A percentile compares a stretch with the other conserved stretches of the same genome.
Conservation (phyloP, 345 rosid genomes). For the Eutrema yunnanense region DNA sequence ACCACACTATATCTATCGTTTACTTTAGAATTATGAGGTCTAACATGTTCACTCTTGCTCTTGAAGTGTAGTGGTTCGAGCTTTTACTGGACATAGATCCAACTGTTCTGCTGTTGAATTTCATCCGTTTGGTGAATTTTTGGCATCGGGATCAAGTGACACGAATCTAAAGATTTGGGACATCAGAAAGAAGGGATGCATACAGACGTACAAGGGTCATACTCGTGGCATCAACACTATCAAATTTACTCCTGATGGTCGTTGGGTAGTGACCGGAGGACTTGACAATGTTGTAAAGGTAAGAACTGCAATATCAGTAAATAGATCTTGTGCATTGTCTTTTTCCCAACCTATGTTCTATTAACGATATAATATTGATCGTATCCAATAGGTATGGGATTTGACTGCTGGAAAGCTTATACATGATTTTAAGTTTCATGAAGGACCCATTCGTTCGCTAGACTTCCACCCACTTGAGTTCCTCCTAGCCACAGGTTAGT, state of each 20-base stretch:
- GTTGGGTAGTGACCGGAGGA: conserved; percentile 99
- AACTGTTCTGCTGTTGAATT: conserved; percentile 85
- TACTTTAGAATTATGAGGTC: conserved; percentile 18
- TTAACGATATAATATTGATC: neutral
- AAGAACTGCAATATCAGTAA: conserved; percentile 8
- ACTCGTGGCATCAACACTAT: conserved; percentile 71
- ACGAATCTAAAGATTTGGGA: conserved; percentile 87
- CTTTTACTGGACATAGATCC: conserved; percentile 94
- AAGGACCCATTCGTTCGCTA: conserved; percentile 70
- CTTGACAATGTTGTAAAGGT: conserved; percentile 89
- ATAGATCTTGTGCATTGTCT: neutral
- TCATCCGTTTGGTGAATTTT: conserved; percentile 98
- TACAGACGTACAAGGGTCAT: conserved; percentile 94
- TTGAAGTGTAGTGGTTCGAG: conserved; percentile 99
- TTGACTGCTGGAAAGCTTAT: conserved; percentile 97
- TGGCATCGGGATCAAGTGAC: conserved; percentile 91
- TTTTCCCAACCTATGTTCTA: neutral
- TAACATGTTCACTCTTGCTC: conserved; percentile 47
- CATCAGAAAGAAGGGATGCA: conserved; percentile 90
- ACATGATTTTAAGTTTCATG: conserved; percentile 93
- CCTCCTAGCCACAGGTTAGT: conserved; percentile 89
- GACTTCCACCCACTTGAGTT: conserved; percentile 98
- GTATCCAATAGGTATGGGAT: conserved; percentile 40
- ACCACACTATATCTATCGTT: neutral
- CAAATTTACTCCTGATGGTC: conserved; percentile 96